Evolutionary conservation across 495 filamentous ascomycete genomes (phyloP).

Genomic region (Ascobolus immersus): DNA sequence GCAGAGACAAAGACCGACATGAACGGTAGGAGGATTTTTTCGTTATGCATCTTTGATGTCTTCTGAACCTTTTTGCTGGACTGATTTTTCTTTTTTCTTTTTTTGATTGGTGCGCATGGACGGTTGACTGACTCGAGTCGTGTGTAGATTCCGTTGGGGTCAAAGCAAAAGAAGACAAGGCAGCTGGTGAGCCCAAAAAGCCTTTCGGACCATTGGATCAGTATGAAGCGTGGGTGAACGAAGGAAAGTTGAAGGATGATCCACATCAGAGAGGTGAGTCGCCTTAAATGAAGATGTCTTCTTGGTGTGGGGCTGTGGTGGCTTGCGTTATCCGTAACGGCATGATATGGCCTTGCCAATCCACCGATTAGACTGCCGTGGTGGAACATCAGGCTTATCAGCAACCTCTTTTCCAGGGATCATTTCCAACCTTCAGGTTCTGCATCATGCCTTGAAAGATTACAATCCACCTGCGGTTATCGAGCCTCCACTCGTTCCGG

Average conservation of each 20-base stretch:
- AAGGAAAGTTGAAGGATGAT: conserved; percentile 54
- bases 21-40: not conserved
- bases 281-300: not conserved
- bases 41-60: too few species aligned
- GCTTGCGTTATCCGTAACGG: not conserved
- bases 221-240: conserved; percentile 55
- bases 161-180: not conserved
- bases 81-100: too few species aligned
- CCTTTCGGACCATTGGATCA: conserved; percentile 50
- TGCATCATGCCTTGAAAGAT: conserved; percentile 54
- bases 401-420: conserved; percentile 29
- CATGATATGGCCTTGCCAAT: not conserved
- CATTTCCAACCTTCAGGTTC: conserved; percentile 62
- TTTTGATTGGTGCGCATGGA: too few species aligned
- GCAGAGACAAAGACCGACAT: not conserved
- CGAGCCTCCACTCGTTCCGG: conserved; percentile 35
- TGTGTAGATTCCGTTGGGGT: too few species aligned
- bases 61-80: too few species aligned
- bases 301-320: not conserved
- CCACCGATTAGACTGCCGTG: not conserved
- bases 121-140: too few species aligned
- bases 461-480: conserved; percentile 50
- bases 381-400: not conserved
- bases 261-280: conserved; percentile 60
- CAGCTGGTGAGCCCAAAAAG: not conserved